Percentiles rank a stretch among this genome's conserved stretches.
These are phyloP conservation scores for Umbilicus rupestris DNA, from an alignment of 164 flowering plant genomes.

Conservation along the genomic window DNA sequence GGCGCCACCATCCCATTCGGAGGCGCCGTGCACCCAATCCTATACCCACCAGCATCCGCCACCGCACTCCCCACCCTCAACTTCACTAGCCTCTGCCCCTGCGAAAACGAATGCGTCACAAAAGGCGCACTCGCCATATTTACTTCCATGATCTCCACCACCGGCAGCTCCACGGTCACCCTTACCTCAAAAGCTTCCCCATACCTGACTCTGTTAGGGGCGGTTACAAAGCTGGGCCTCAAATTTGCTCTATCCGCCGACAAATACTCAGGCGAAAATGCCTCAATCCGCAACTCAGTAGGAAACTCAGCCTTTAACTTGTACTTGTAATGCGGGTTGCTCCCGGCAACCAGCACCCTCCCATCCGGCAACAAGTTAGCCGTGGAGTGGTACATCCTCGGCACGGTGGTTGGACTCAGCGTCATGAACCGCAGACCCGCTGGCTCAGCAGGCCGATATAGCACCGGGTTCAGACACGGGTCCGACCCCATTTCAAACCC, in stretches of 20 bases:
- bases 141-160: constrained; percentile 60
- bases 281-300: constrained; percentile 76
- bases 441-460: constrained; percentile 65
- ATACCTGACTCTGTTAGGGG: constrained; percentile 38
- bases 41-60: constrained; percentile 35
- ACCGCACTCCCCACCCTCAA: constrained; percentile 34
- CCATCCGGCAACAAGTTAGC: constrained; percentile 86
- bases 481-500: constrained; percentile 69
- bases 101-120: constrained; percentile 83
- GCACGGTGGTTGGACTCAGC: constrained; percentile 51
- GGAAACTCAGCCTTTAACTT: constrained; percentile 44
- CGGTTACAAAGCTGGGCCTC: constrained; percentile 42
- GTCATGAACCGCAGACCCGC: constrained; percentile 74
- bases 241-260: constrained; percentile 46
- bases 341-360: constrained; percentile 67
- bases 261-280: constrained; percentile 83
- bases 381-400: constrained; percentile 93
- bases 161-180: constrained; percentile 45
- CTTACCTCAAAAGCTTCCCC: constrained; percentile 44
- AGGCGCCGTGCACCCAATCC: constrained; percentile 57
- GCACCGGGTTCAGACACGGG: constrained; percentile 66
- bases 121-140: constrained; percentile 75
- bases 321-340: constrained; percentile 80
- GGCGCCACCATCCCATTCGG: constrained; percentile 64
- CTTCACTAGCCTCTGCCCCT: constrained; percentile 79